Base-by-base conservation (phyloP, 345 rosid genomes). In the Crucihimalaya himalaica region DNA sequence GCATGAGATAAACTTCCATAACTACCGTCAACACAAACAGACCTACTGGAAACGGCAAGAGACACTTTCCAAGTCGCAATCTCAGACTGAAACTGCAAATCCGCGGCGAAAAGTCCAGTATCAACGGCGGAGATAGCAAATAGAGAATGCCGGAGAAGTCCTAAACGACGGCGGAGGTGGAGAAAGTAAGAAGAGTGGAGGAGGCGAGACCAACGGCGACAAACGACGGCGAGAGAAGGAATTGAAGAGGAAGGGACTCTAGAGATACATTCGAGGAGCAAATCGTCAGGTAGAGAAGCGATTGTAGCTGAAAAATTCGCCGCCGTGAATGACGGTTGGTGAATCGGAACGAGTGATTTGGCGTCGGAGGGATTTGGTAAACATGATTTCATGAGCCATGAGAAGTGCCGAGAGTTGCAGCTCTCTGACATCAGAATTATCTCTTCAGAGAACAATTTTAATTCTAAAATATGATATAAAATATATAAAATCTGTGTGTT, bases 301-400 rank as follows among this genome's bases (percentile, higher is more conserved):
- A 93, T 37, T 6, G 56, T 52, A 20, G 70, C 6, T 5, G 79
- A 7, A 13, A 45, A 16, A 65, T 10, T 43, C 7, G 68, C 53
- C 5, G 32, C 61, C 21, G 79, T 29, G 2, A 70, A 76, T 2
- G 72, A 78, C 0, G 71, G 39, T 5, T 60, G 82, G 53, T 76
- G 81, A 71, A 76, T 63, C 4, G 82, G 80, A 3, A 74, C 75
- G 8, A 68, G 77, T 9, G 80, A 79, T 60, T 57, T 65, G 64
- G 70, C 63, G 60, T 85, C 85, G 32, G 80, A 63, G 19, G 85
- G 91, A 76, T 80, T 87, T 0, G 97, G 93, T 71, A 87, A 79
- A 70, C 98, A 93, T 8, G 98, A 87, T 76, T 90, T 93, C 88
- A 90, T 81, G 7, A 90, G 89, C 92, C 98, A 87, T 77, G 97